phyloP scores from a whole-genome alignment of 2,329 filamentous ascomycete species.

The Aaosphaeria arxii region DNA sequence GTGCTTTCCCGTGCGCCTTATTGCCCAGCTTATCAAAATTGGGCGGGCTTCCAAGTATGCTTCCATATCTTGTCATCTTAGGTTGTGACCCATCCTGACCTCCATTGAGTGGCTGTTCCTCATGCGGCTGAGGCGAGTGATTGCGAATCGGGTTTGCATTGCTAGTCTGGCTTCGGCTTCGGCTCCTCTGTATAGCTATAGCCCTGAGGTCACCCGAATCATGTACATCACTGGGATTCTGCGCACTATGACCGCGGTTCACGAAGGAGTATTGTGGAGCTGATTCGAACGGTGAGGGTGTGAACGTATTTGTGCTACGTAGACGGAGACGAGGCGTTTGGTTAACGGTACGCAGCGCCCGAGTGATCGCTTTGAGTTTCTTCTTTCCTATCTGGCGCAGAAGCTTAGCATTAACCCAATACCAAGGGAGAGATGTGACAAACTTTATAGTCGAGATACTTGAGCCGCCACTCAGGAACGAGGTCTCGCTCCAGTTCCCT shows the following conservation, averaged over 20 bases:
- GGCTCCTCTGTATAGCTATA: conserved; percentile 19
- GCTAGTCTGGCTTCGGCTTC: conserved; percentile 15
- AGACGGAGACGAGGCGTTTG: conserved; percentile 47
- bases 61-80: conserved; percentile 57
- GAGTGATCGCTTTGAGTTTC: conserved; percentile 77
- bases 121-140: conserved; percentile 15
- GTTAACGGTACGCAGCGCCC: conserved; percentile 63
- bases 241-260: conserved; percentile 27
- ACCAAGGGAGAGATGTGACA: conserved; percentile 1
- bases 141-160: conserved; percentile 7
- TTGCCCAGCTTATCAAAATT: conserved; percentile 8
- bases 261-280: conserved; percentile 43
- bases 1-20: conserved; percentile 27
- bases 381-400: conserved; percentile 70
- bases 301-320: conserved; percentile 30
- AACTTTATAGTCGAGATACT: conserved; percentile 93
- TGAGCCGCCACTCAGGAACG: conserved; percentile 91
- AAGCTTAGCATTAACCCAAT: background rate
- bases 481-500: conserved; percentile 81
- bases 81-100: conserved; percentile 9
- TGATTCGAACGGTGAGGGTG: conserved; percentile 30
- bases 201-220: conserved; percentile 22
- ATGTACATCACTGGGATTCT: conserved; percentile 11
- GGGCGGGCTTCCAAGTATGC: conserved; percentile 57
- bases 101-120: conserved; percentile 25